Percentiles rank a stretch among this genome's conserved stretches.
These are phyloP conservation scores for Kalmusia sp. DNA, from an alignment of 2,329 filamentous ascomycete species.

Conservation along the genomic window DNA sequence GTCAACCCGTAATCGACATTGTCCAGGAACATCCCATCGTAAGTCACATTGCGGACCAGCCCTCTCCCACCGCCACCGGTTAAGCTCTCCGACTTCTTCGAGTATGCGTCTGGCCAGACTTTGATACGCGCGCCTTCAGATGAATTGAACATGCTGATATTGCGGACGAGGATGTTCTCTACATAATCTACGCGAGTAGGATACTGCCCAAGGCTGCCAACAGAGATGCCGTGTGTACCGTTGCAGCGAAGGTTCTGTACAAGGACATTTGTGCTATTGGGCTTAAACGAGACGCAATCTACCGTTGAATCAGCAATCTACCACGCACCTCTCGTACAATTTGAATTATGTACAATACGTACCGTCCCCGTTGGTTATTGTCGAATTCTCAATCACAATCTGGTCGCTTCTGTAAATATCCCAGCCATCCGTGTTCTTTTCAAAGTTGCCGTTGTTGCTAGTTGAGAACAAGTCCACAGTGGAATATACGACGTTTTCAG, in stretches of 20 bases:
- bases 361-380: constrained; percentile 67
- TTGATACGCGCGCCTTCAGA: constrained; percentile 75
- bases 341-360: background rate
- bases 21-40: constrained; percentile 64
- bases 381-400: constrained; percentile 71
- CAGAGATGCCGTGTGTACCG: constrained; percentile 74
- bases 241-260: constrained; percentile 73
- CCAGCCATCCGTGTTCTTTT: constrained; percentile 72
- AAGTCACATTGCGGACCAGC: constrained; percentile 70
- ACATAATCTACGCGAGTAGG: constrained; percentile 69
- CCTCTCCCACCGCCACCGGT: constrained; percentile 70
- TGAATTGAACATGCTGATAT: constrained; percentile 47
- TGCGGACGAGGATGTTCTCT: constrained; percentile 66
- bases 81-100: constrained; percentile 64
- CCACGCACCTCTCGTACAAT: background rate
- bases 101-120: constrained; percentile 70
- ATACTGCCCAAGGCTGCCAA: constrained; percentile 75
- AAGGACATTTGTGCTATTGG: constrained; percentile 72
- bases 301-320: background rate
- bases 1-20: constrained; percentile 72
- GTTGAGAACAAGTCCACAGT: constrained; percentile 66
- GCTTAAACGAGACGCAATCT: constrained; percentile 78
- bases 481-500: constrained; percentile 68
- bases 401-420: constrained; percentile 68
- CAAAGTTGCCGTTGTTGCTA: constrained; percentile 59